Percentiles rank a stretch among this genome's conserved stretches.
Conservation (phyloP, 805 yeast genomes). For the Deakozyma indianensis region DNA sequence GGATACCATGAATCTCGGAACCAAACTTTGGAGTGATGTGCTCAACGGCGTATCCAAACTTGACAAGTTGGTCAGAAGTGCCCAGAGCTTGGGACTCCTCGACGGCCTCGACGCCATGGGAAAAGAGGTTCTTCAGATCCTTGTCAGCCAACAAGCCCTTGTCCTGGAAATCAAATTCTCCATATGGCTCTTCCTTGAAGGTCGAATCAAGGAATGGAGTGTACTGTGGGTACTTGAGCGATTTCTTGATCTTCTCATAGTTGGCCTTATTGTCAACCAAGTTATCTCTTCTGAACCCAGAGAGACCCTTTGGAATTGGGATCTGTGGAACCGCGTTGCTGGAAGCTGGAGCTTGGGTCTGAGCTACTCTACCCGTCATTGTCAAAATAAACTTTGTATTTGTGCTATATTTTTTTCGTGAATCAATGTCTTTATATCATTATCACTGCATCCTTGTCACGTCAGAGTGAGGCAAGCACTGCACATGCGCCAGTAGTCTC, state of each 20-base stretch:
- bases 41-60: constrained; percentile 13
- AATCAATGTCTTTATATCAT: too few species aligned
- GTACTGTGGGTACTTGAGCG: constrained; percentile 37
- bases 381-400: too few species aligned
- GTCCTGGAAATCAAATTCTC: constrained; percentile 43
- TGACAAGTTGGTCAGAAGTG: constrained; percentile 9
- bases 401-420: too few species aligned
- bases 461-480: too few species aligned
- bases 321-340: too few species aligned
- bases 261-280: neutral
- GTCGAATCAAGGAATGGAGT: constrained; percentile 61
- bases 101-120: constrained; percentile 16
- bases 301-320: too few species aligned
- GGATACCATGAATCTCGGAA: constrained; percentile 48
- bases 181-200: constrained; percentile 35
- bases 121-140: constrained; percentile 34
- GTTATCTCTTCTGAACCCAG: neutral
- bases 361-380: too few species aligned
- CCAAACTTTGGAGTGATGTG: constrained; percentile 58
- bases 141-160: constrained; percentile 56
- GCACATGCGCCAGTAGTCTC: too few species aligned
- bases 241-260: neutral
- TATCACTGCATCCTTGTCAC: too few species aligned
- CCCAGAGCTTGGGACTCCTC: constrained; percentile 5
- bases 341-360: too few species aligned